A percentile compares a stretch with the other conserved stretches of the same genome.
phyloP scores from a whole-genome alignment of 768 basidiomycete species.

The Lyophyllum semitale region DNA sequence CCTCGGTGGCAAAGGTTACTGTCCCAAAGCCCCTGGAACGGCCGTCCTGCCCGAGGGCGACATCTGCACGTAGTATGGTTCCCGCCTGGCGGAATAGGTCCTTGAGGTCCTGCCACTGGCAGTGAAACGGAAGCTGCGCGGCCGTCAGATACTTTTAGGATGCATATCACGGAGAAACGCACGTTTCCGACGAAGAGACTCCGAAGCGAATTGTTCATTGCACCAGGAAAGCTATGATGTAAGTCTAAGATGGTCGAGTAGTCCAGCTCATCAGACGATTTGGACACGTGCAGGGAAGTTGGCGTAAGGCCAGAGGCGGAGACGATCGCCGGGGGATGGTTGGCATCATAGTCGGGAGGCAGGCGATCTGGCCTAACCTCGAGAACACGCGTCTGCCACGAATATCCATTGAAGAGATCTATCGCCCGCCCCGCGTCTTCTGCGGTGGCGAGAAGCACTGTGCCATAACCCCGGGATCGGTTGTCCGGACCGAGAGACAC shows the following conservation, averaged over 20 bases:
- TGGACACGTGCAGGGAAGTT: background rate
- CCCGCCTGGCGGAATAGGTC: constrained; percentile 93
- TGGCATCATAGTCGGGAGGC: constrained; percentile 59
- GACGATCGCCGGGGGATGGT: constrained; percentile 16
- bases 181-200: constrained; percentile 91
- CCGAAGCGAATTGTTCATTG: constrained; percentile 36
- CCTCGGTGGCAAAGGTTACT: constrained; percentile 81
- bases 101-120: constrained; percentile 98
- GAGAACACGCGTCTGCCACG: constrained; percentile 92
- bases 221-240: constrained; percentile 27
- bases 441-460: constrained; percentile 90
- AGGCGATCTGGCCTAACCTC: constrained; percentile 91
- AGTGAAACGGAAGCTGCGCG: constrained; percentile 82
- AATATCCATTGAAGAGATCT: constrained; percentile 94
- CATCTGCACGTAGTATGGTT: constrained; percentile 87
- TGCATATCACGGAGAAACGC: constrained; percentile 31
- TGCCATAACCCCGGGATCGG: constrained; percentile 91
- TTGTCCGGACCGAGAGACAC: constrained; percentile 86
- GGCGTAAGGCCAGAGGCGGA: background rate
- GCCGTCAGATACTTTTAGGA: constrained; percentile 10
- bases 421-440: constrained; percentile 95
- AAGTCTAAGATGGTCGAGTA: constrained; percentile 24
- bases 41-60: constrained; percentile 85
- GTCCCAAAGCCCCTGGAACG: constrained; percentile 93
- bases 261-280: constrained; percentile 14